Evolutionary conservation across 306 rosid genomes (phyloP), one percentile per base, ranked within the genome.

Genomic region (Carpinus viminea): DNA sequence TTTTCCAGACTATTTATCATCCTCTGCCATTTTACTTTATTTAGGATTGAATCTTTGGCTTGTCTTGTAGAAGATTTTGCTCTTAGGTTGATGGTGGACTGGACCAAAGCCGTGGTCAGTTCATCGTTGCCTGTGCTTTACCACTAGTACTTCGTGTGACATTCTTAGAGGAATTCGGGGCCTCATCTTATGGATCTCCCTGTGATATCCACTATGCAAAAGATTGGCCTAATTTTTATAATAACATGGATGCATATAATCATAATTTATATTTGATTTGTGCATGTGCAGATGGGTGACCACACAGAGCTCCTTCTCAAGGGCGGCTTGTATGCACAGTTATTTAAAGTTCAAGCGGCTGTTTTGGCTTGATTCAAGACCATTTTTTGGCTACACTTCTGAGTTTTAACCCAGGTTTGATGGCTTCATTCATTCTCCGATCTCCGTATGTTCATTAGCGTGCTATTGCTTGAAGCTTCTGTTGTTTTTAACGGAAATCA

Each of bases 261-360:
- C 15, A 50, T 50, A 50, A 41, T 41, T 8, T 41, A 41, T 5
- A 41, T 41, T 31, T 45, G 21, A 34, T 51, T 61, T 76, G 12
- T 76, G 18, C 18, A 50, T 53, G 10, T 56, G 80, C 75, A 86
- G 87, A 83, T 43, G 53, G 89, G 89, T 55, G 46, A 77, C 41
- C 85, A 78, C 75, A 20, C 52, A n/a, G 89, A 83, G 74, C 89
- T 86, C 43, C 79, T 83, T 46, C 24, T 45, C 38, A 74, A 72
- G 53, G 81, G 66, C 78, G 81, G 83, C 9, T 51, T 76, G 15
- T 81, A 87, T 26, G 82, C 84, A 54, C 76, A 28, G 54, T 69
- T 87, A 31, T 51, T 84, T 43, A 54, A 77, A 81, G 76, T 80
- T 73, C 85, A 78, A 12, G 41, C 55, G 52, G 72, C 74, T 54